Base-by-base conservation (phyloP, 768 basidiomycete genomes). In the Dentipellis fragilis region DNA sequence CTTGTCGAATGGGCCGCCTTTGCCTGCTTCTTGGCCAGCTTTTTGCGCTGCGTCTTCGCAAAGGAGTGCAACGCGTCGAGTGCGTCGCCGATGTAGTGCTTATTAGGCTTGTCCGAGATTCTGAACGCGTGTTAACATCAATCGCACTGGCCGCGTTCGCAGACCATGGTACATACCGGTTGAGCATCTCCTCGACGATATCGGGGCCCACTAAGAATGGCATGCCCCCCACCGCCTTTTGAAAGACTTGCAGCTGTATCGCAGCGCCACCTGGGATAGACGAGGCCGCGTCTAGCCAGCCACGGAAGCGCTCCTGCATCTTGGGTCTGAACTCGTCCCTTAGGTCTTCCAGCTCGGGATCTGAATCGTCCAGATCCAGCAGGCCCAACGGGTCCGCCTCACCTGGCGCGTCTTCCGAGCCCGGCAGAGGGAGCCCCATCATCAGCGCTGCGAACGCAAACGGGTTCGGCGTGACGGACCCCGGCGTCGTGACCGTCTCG, bases 391-490 rank as follows among this genome's bases (percentile, higher is more conserved):
- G 65, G 55, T 85, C 83, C 8, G 69, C 62, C 1, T 70, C 76
- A 10, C 79, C 76, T 3, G 48, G 10, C 22, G 46, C 66, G 57
- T 63, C 72, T 47, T 69, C 72, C 58, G 68, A 66, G 0, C 71
- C 71, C 2, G 72, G 67, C 10, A 75, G 52, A 1, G 77, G 75
- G 19, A 80, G 54, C 1, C 80, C 80, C 65, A 83, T 79, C 74
- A 86, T 77, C 75, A 84, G 77, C 14, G 83, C 82, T 0, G 84
- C 82, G 52, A 85, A 75, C 2, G 81, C 75, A 73, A 84, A 74
- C 2, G 81, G 80, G 57, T 79, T 71, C 35, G 77, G 51, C 1
- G 68, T 63, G 3, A 66, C 64, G 9, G 64, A 54, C 1, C 67
- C 67, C 0, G 75, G 73, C 0, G 81, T 77, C 11, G 69, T 57